These are phyloP conservation scores for Tetrapyrgos nigripes DNA, from an alignment of 1,284 basidiomycete species.

Conservation along the genomic window DNA sequence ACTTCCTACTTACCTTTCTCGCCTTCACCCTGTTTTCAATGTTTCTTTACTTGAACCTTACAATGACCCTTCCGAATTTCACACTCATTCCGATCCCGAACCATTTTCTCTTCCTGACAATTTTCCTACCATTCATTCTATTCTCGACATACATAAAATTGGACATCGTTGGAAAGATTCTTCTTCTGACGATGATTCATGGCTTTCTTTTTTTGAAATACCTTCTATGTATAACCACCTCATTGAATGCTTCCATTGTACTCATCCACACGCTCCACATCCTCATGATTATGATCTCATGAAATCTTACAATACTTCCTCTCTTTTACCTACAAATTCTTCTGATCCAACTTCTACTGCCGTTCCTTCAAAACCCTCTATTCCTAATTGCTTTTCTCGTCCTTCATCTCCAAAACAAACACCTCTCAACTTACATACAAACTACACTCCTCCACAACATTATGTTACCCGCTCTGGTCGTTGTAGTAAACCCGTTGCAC, in stretches of 20 bases:
- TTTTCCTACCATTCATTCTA: conserved; percentile 22
- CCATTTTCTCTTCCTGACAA: conserved; percentile 24
- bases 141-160: conserved; percentile 33
- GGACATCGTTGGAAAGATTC: conserved; percentile 30
- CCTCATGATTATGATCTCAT: no score
- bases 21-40: conserved; percentile 47
- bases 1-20: conserved; percentile 36
- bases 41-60: conserved; percentile 44
- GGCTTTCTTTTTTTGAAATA: conserved; percentile 38
- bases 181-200: conserved; percentile 32
- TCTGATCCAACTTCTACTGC: no score
- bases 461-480: no score
- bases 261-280: conserved; percentile 27
- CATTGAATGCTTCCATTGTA: conserved; percentile 35
- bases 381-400: no score
- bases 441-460: no score
- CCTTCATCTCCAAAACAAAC: no score
- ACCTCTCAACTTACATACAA: no score
- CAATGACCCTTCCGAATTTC: conserved; percentile 27
- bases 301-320: no score
- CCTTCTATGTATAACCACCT: no score
- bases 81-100: conserved; percentile 22
- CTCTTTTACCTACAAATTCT: no score
- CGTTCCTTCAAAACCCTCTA: no score
- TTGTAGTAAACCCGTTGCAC: no score